Percentiles rank a stretch among this genome's conserved stretches.
Conservation (phyloP, 192 early-diverging fungal genomes). For the Neocallimastix lanati region DNA sequence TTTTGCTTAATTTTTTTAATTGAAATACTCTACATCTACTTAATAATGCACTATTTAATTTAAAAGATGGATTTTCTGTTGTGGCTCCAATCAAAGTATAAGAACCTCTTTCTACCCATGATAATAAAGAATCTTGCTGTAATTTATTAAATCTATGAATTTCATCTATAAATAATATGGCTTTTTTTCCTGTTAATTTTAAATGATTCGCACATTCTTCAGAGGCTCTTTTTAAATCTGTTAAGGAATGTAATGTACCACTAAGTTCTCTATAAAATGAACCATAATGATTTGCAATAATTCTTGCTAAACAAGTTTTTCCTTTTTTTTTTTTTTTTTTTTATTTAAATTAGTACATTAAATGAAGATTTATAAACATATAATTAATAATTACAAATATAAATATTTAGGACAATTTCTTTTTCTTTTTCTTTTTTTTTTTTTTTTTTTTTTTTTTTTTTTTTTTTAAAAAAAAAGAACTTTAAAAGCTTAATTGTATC, state of each 20-base stretch:
- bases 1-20: constrained; percentile 37
- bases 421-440: no score
- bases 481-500: no score
- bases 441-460: no score
- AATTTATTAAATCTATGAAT: background rate
- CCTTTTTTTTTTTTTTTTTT: background rate
- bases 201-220: background rate
- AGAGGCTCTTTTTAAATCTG: background rate
- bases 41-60: constrained; percentile 61
- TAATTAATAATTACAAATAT: no score
- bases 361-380: no score
- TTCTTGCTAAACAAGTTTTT: background rate
- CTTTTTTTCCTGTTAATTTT: background rate
- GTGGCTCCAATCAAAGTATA: constrained; percentile 26
- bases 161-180: background rate
- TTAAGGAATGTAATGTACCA: background rate
- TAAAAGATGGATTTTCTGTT: constrained; percentile 71
- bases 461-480: no score
- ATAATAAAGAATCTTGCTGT: background rate
- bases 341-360: no score
- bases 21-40: constrained; percentile 62
- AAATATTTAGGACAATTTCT: no score
- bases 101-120: background rate
- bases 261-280: background rate
- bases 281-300: background rate